Evolutionary conservation across 768 basidiomycete genomes (phyloP), one percentile per base, ranked within the genome.

Genomic region (Termitomyces sp.): DNA sequence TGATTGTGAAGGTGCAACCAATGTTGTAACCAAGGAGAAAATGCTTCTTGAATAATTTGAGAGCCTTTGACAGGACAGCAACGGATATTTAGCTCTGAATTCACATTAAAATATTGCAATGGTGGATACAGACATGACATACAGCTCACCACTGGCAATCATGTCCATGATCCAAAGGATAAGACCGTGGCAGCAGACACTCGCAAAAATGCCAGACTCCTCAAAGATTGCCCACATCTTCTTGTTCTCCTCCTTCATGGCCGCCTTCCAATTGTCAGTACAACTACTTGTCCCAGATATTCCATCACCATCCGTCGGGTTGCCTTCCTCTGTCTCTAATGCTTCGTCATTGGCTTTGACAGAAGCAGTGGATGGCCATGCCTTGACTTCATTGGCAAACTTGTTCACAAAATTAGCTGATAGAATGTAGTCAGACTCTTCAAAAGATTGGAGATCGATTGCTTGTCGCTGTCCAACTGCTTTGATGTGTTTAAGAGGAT

Each of bases 81-180:
- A 67, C 2, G 63, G 60, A 57, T 71, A 71, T 53, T 70, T 70
- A 48, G 64, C 68, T 10, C 70, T 11, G 9, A 36, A 6, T 18
- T n/a, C n/a, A n/a, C n/a, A n/a, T n/a, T n/a, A n/a, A n/a, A n/a
- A n/a, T n/a, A n/a, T n/a, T n/a, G n/a, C n/a, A n/a, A n/a, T n/a
- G n/a, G n/a, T n/a, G n/a, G n/a, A n/a, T n/a, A n/a, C n/a, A 14
- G 14, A 22, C n/a, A 55, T 22, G 24, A 41, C 72, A 54, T 63
- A 75, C 74, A 75, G 55, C 56, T 77, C 71, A 3, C 74, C 72
- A 54, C 70, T 72, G 8, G 45, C 72, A 1, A 59, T 58, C 41
- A 43, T 43, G 10, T 43, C 41, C 0, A 20, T 3, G 0, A 73
- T 43, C 46, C 61, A 63, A 1, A 71, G 57, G n/a, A n/a, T n/a